Evolutionary conservation across 2,329 filamentous ascomycete genomes (phyloP).

Genomic region (Verticillium nubilum): DNA sequence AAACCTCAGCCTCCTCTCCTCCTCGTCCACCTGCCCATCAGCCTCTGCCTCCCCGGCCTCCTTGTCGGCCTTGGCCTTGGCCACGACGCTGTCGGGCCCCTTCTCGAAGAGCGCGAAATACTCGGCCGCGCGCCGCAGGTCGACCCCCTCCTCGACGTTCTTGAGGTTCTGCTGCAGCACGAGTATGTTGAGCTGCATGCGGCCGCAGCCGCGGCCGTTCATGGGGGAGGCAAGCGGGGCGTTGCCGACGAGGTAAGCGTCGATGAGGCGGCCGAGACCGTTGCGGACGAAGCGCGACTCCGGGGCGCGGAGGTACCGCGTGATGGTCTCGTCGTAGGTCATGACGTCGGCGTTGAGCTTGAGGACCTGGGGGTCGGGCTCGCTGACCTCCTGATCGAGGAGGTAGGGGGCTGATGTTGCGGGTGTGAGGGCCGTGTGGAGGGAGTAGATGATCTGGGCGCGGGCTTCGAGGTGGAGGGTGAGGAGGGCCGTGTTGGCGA

Average conservation of each 20-base stretch:
- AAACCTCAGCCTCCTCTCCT: slow-evolving; percentile 35
- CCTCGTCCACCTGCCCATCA: slow-evolving; percentile 25
- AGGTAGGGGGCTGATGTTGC: slow-evolving; percentile 52
- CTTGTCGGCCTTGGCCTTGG: slow-evolving; percentile 53
- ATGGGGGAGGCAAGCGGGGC: slow-evolving; percentile 69
- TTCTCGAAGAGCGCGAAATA: slow-evolving; percentile 66
- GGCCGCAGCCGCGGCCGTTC: slow-evolving; percentile 76
- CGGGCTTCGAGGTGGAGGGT: slow-evolving; percentile 87
- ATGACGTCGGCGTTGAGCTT: slow-evolving; percentile 78
- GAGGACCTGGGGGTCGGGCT: slow-evolving; percentile 77
- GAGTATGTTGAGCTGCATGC: slow-evolving; percentile 89
- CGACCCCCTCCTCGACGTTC: slow-evolving; percentile 72
- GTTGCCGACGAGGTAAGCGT: slow-evolving; percentile 70
- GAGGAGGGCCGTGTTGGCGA: slow-evolving; percentile 72
- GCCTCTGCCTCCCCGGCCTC: slow-evolving; percentile 43
- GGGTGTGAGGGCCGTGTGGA: slow-evolving; percentile 58
- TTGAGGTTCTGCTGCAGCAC: slow-evolving; percentile 96
- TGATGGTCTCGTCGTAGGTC: slow-evolving; percentile 79
- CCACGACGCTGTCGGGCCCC: slow-evolving; percentile 61
- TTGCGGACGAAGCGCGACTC: slow-evolving; percentile 73
- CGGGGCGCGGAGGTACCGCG: slow-evolving; percentile 62
- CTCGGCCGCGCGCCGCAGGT: slow-evolving; percentile 55
- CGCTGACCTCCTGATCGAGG: slow-evolving; percentile 66
- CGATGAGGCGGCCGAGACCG: slow-evolving; percentile 73
- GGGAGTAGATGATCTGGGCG: slow-evolving; percentile 76